Evolutionary conservation across 305 asterid species (phyloP).

Genomic region (Rubia occidens): DNA sequence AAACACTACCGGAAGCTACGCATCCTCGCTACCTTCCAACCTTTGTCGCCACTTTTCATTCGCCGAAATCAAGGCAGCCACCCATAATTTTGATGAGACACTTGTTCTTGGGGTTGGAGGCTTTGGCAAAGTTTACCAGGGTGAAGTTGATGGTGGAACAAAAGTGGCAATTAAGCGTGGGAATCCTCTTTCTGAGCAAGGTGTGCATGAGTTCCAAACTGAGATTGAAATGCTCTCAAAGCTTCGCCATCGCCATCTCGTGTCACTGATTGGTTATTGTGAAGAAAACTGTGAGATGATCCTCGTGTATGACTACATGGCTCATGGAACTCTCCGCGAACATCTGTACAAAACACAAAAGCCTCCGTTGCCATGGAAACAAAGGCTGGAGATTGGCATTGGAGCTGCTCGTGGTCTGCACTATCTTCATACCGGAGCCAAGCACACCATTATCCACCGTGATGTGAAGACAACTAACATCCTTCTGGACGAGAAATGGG

Average conservation of each 20-base stretch:
- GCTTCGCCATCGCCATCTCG: slow-evolving; percentile 91
- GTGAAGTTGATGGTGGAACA: slow-evolving; percentile 69
- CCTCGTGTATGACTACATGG: slow-evolving; percentile 89
- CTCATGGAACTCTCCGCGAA: slow-evolving; percentile 83
- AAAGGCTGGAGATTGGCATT: slow-evolving; percentile 86
- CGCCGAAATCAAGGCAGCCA: slow-evolving; percentile 75
- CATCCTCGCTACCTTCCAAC: slow-evolving; percentile 67
- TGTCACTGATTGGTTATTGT: slow-evolving; percentile 84
- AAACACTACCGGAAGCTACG: slow-evolving; percentile 62
- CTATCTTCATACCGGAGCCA: slow-evolving; percentile 87
- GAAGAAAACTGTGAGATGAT: slow-evolving; percentile 92
- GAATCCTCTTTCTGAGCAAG: slow-evolving; percentile 77
- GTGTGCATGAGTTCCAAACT: slow-evolving; percentile 79
- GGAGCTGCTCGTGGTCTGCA: slow-evolving; percentile 93
- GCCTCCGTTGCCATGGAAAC: slow-evolving; percentile 84
- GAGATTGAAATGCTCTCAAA: slow-evolving; percentile 93
- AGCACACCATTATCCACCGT: slow-evolving; percentile 80
- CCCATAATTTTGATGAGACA: slow-evolving; percentile 66
- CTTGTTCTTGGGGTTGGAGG: slow-evolving; percentile 85
- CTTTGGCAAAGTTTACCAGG: slow-evolving; percentile 78
- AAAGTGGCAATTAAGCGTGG: slow-evolving; percentile 88
- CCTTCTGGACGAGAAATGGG: slow-evolving; percentile 87
- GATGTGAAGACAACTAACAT: slow-evolving; percentile 89
- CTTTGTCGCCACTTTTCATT: slow-evolving; percentile 84
- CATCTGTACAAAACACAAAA: slow-evolving; percentile 84